Base-by-base conservation (phyloP, 192 early-diverging fungal species). In the Glomus cerebriforme region DNA sequence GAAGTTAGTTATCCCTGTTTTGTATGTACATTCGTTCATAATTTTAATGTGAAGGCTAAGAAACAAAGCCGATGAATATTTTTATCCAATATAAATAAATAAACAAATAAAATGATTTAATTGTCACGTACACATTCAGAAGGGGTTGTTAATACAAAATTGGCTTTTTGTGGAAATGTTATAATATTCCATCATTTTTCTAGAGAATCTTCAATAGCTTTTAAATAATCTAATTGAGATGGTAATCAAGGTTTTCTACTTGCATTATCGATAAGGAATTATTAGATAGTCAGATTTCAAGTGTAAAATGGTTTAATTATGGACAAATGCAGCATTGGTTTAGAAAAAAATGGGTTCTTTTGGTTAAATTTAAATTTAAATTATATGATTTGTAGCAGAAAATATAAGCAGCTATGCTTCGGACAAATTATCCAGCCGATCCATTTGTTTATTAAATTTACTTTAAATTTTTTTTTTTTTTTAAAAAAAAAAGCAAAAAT, bases 201-300 rank as follows among this genome's bases (percentile, higher is more conserved):
- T 13, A 59, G n/a, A 19, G 31, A 78, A 67, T 78, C 76, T 43
- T 59, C 35, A n/a, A 78, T 67, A 2, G 65, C 76, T 67, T 67
- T 66, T 29, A 1, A 43, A 67, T 64, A 62, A n/a, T 6, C 15
- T 0, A 78, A 26, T 78, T 24, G 15, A 29, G 17, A 1, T 2
- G 76, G 76, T n/a, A 78, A 34, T 29, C 63, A 64, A 67, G 76
- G 76, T 67, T 68, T 68, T n/a, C n/a, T n/a, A n/a, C n/a, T n/a
- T n/a, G n/a, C n/a, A n/a, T n/a, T n/a, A n/a, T n/a, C n/a, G n/a
- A n/a, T n/a, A n/a, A n/a, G n/a, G n/a, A n/a, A n/a, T n/a, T n/a
- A n/a, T n/a, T n/a, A n/a, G n/a, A n/a, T n/a, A n/a, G n/a, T n/a
- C n/a, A n/a, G n/a, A n/a, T n/a, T n/a, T n/a, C n/a, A n/a, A n/a